These are phyloP conservation scores for Ceriops tagal DNA, from an alignment of 345 rosid genomes.

Conservation along the genomic window DNA sequence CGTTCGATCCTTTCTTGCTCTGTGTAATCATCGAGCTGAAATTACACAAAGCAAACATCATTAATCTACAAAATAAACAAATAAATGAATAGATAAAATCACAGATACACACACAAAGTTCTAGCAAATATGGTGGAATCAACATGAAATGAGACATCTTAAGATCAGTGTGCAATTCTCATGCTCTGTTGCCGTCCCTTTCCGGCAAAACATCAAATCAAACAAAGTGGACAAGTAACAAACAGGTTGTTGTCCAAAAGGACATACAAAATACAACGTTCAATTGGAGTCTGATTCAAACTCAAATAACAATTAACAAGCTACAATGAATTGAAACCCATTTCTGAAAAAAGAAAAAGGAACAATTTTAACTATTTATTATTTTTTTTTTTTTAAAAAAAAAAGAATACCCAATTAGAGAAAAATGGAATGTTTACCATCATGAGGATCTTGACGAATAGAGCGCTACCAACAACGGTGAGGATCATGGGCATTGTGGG, in stretches of 20 bases:
- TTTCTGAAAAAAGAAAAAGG: no score
- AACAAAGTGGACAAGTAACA: no score
- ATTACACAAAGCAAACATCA: slow-evolving; percentile 1
- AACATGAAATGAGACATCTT: neutral
- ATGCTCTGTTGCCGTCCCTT: no score
- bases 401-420: neutral
- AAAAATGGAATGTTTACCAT: slow-evolving; percentile 40
- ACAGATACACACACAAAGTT: neutral
- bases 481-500: slow-evolving; percentile 76
- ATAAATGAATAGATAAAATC: neutral
- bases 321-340: no score
- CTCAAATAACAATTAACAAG: no score
- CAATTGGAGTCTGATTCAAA: no score
- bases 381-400: neutral
- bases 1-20: slow-evolving; percentile 87
- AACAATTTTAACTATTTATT: no score
- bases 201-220: no score
- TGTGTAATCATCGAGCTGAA: slow-evolving; percentile 68
- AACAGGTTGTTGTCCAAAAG: no score
- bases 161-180: no score
- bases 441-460: slow-evolving; percentile 76
- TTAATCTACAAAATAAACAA: neutral
- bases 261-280: no score
- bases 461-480: slow-evolving; percentile 59
- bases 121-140: neutral